A percentile compares a stretch with the other conserved stretches of the same genome.
phyloP scores from a whole-genome alignment of 208 protist species.

The Leishmania lainsoni region DNA sequence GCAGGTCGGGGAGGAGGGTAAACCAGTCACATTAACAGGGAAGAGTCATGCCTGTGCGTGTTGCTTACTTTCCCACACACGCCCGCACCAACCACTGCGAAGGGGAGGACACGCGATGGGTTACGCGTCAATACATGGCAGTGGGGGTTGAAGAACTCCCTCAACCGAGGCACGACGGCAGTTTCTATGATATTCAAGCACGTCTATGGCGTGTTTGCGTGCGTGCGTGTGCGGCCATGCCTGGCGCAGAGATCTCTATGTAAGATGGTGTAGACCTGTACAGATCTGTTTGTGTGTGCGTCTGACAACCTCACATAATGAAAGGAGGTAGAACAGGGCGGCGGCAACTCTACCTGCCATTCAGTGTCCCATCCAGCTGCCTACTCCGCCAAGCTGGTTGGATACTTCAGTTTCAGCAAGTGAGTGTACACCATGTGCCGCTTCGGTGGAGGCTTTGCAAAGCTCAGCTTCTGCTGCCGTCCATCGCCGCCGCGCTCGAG shows the following conservation, averaged over 20 bases:
- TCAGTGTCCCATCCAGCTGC: neutral
- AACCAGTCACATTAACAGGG: neutral
- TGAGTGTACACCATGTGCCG: conserved; percentile 61
- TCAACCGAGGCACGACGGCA: neutral
- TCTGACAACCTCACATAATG: neutral
- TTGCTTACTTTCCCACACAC: neutral
- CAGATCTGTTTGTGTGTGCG: neutral
- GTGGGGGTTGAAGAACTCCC: neutral
- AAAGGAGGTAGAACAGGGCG: neutral
- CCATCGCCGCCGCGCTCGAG: conserved; percentile 28
- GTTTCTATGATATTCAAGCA: neutral
- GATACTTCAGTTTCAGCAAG: conserved; percentile 50
- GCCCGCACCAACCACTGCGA: neutral
- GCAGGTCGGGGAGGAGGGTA: neutral
- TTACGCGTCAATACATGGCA: neutral
- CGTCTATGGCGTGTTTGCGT: neutral
- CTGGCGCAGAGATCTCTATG: neutral
- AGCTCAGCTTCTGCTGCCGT: conserved; percentile 56
- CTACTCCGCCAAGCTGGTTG: conserved; percentile 19
- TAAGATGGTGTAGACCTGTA: neutral
- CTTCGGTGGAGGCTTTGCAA: conserved; percentile 61
- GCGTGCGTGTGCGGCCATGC: neutral
- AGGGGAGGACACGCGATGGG: neutral
- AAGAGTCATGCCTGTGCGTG: neutral
- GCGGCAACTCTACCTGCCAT: neutral